phyloP scores from a whole-genome alignment of 495 filamentous ascomycete species.

The Penicillium diatomitis region DNA sequence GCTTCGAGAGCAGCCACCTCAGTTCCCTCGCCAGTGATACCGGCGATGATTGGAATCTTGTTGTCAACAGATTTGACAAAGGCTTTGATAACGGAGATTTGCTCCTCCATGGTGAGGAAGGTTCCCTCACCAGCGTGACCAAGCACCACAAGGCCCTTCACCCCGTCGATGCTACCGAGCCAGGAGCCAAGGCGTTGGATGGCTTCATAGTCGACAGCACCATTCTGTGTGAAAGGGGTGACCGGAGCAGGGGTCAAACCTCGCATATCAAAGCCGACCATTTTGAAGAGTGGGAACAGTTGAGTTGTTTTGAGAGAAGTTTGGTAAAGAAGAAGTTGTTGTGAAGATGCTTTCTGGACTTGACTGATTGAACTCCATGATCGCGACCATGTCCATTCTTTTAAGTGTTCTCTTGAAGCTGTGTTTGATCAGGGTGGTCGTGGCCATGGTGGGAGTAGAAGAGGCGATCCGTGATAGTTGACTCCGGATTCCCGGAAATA shows the following conservation, averaged over 20 bases:
- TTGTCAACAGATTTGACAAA: slow-evolving; percentile 28
- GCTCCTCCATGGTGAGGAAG: slow-evolving; percentile 26
- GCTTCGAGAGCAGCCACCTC: slow-evolving; percentile 29
- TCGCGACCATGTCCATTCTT: no score
- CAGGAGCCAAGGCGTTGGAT: slow-evolving; percentile 28
- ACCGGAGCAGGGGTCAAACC: slow-evolving; percentile 27
- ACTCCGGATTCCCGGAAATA: no score
- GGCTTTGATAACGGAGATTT: slow-evolving; percentile 23
- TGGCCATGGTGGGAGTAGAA: no score
- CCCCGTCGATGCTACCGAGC: slow-evolving; percentile 25
- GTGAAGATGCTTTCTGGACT: no score
- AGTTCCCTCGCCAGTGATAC: slow-evolving; percentile 26
- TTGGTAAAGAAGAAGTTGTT: no score
- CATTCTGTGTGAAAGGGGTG: slow-evolving; percentile 23
- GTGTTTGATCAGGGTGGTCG: no score
- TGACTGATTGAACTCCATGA: no score
- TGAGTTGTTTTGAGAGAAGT: no score
- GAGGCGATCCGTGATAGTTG: no score
- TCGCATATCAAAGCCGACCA: slow-evolving; percentile 17
- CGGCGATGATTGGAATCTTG: slow-evolving; percentile 26
- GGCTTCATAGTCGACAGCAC: slow-evolving; percentile 21
- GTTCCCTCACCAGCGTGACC: slow-evolving; percentile 29
- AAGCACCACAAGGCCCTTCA: slow-evolving; percentile 28
- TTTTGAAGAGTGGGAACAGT: slow-evolving; percentile 1
- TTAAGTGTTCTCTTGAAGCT: no score